Base-by-base conservation (phyloP, 1,139 yeast species). In the Debaryomyces sp. region DNA sequence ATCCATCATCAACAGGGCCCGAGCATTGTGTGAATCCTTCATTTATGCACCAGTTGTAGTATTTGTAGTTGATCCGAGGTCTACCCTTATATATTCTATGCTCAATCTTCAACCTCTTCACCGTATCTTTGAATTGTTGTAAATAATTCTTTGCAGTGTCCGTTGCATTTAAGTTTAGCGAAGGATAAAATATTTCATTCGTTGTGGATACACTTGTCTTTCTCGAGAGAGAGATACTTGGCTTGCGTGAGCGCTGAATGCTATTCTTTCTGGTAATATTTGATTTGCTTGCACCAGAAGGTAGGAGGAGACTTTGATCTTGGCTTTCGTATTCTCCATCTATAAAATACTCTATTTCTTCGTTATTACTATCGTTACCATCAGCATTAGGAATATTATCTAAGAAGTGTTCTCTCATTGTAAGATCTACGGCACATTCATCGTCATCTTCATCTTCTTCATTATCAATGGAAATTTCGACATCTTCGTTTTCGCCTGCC, bases 1-100 rank as follows among this genome's bases (percentile, higher is more conserved):
- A 59, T 6, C 60, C 68, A 46, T 71, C 74, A 26, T 66, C 68
- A 2, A 67, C 68, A 1, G 81, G 81, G 0, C 81, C 81, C 13
- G 75, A 68, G 53, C 81, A 76, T 52, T 76, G 81, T 2, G 80
- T 76, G 55, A 76, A 76, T 6, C 77, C 78, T 50, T 73, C 78
- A 49, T 73, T 75, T 27, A 71, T 64, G 59, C 81, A 76, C 81
- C 81, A 76, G 50, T 73, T 73, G 55, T 66, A 73, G 55, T 76
- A 76, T 36, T 71, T 58, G 49, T 73, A 65, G 56, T 74, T 73
- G 50, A 76, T 63, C 26, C 63, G 69, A 3, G 81, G 80, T 45
- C 81, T 57, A 2, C 81, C 81, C 47, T 65, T 68, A 56, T 74
- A 75, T 15, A 76, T 68, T 51, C 66, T 71, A 48, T 73, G 68